Evolutionary conservation across 2,329 filamentous ascomycete genomes (phyloP), one percentile per base, ranked within the genome.

Genomic region (Colletotrichum destructivum): DNA sequence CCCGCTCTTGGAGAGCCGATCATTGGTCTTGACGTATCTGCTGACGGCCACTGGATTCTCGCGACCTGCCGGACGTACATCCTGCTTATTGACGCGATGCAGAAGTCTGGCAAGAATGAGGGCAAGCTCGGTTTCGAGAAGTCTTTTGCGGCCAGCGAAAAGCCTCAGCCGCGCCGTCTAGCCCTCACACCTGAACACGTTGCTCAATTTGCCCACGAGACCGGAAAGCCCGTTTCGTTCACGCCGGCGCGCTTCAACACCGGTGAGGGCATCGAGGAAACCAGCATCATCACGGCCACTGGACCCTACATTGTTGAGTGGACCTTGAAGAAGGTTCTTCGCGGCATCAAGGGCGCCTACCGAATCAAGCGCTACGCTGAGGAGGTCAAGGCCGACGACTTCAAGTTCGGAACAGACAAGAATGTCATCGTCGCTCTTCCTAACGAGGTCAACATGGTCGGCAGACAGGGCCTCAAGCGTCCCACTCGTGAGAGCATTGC

Each of bases 111-210:
- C 81, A 98, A 98, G 87, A 97, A 98, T 75, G 94, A 96, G 79
- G 96, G 96, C 79, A 98, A 98, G 83, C 91, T 99, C n/a, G 96
- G 96, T 2, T 99, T 99, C 79, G 95, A 99, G 83, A 95, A 93
- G 81, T 87, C 94, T 0, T 99, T 99, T 78, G 91, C 93, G 3
- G 97, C 97, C 75, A 95, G 98, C 80, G 89, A 92, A 23, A 99
- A 99, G 82, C 96, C 96, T 2, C 94, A 97, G 77, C 96, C 96
- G 46, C 93, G 94, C 66, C 94, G 96, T 76, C 90, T 99, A 13
- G 94, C 92, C 15, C 88, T 99, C 47, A 95, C 93, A 8, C 96
- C 96, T 0, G 91, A 94, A 72, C 96, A 99, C 81, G 94, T 98
- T 38, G 96, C 96, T 0, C 96, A 99, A 80, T 98, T 99, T 86